Evolutionary conservation across 345 rosid species (phyloP), one percentile per base, ranked within the genome.

Genomic region (Salix dunnii): DNA sequence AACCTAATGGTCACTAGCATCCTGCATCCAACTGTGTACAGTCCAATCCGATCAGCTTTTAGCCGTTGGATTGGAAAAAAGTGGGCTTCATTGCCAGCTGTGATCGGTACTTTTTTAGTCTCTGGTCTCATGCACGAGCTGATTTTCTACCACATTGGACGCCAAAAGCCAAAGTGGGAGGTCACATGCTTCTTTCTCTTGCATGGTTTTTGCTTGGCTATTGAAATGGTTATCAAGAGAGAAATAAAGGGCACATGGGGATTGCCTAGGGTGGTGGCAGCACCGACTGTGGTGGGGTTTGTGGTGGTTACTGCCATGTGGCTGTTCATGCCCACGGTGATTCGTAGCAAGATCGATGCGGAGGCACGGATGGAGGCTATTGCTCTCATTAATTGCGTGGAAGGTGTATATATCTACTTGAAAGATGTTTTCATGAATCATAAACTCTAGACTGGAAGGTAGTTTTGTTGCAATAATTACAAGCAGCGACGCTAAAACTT

Each of bases 1-100:
- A 84, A 78, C 76, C 42, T 84, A 35, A 76, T 76, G 82, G 87
- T 84, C 66, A 78, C 82, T 30, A 48, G 79, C 31, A 78, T 84
- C 61, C 80, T 81, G 48, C 82, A 78, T 2, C 84, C 87, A 16
- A 31, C 80, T 11, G 82, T 78, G 13, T 84, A 81, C 75, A 78
- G 65, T 0, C 82, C 87, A 36, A 68, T 84, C 53, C 60, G 30
- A 3, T 33, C 40, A 21, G 6, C 25, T 63, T 25, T 66, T 64
- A 14, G 70, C 4, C 78, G 68, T 18, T 2, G 46, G 67, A 40
- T 78, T 11, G 80, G 76, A 11, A 38, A 70, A 27, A 73, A 33
- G 72, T 72, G 75, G 74, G 84, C 84, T 7, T 64, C 80, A 61
- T 60, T 81, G 9, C 80, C 80, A 0, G 87, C 86, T 1, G 70